Conservation (phyloP, 768 basidiomycete genomes). For the Serendipita sp. region DNA sequence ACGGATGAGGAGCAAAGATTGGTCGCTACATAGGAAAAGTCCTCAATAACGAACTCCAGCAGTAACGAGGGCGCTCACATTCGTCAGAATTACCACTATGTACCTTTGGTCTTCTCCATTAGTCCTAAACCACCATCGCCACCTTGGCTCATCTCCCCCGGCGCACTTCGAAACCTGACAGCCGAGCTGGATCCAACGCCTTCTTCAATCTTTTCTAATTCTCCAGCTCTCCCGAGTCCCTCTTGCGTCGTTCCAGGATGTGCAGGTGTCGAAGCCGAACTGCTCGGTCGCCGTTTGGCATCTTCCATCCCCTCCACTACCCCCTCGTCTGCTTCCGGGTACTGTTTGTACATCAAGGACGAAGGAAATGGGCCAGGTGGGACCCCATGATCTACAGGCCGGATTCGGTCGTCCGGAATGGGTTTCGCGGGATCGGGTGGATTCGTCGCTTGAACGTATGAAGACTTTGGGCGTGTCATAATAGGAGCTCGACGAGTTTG, state of each 20-base stretch:
- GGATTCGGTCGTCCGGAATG: not conserved
- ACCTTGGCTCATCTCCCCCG: not conserved
- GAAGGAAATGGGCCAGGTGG: conserved; percentile 1
- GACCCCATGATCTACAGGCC: not conserved
- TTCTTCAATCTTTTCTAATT: not conserved
- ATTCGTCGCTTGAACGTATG: not conserved
- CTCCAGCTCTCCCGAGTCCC: not conserved
- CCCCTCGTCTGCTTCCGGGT: not conserved
- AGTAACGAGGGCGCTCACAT: no score
- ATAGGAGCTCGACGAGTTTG: no score
- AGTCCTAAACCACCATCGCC: not conserved
- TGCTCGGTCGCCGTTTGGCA: not conserved
- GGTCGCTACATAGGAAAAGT: no score
- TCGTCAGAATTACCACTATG: no score
- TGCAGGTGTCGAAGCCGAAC: not conserved
- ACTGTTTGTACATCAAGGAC: not conserved
- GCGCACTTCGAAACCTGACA: not conserved
- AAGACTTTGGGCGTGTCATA: no score
- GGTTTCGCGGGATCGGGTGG: not conserved
- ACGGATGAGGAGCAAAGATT: no score
- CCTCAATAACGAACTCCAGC: no score
- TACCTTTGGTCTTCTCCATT: no score
- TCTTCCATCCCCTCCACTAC: not conserved
- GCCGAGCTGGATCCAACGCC: not conserved
- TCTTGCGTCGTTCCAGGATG: not conserved